Evolutionary conservation across 371 early-diverging fungal genomes (phyloP), one percentile per base, ranked within the genome.

Genomic region (Apophysomyces sp.): DNA sequence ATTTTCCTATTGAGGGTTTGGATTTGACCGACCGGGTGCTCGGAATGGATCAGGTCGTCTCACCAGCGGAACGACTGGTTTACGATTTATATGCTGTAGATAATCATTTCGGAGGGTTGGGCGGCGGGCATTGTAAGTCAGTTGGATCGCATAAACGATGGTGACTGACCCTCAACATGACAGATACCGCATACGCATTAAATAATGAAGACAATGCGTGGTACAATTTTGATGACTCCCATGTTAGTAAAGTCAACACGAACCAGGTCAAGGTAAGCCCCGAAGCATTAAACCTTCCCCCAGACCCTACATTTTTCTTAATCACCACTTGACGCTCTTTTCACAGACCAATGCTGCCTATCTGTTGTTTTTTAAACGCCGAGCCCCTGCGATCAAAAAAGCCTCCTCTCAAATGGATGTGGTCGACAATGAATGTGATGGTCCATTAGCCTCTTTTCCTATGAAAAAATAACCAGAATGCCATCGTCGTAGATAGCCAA

Each of bases 31-130:
- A 78, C 1, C 65, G 83, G 12, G 68, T 76, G 0, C 41, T 73
- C 54, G 67, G 77, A 36, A 60, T 6, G 3, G 21, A 21, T 5
- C 49, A 44, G 21, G 21, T 8, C 21, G 21, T 9, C 64, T n/a
- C 57, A 61, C 8, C 52, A 55, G 16, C 41, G 32, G 68, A 80
- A 12, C 55, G 69, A 3, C 71, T 79, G 15, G 78, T 92, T 1
- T 96, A 95, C 64, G 95, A 96, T 62, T 77, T 96, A 27, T 91
- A 82, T 68, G 92, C 89, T 3, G 92, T 94, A 7, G 93, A 92
- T 52, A 94, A 93, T 65, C 93, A 93, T 65, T 90, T 81, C 76
- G 93, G 93, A 26, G 89, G 92, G 1, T 63, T 91, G 21, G 92
- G 92, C 34, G 93, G 93, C 34, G 94, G 57, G 44, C 30, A 52